These are phyloP conservation scores for Actinomucor elegans DNA, from an alignment of 371 early-diverging fungal species.

Conservation along the genomic window DNA sequence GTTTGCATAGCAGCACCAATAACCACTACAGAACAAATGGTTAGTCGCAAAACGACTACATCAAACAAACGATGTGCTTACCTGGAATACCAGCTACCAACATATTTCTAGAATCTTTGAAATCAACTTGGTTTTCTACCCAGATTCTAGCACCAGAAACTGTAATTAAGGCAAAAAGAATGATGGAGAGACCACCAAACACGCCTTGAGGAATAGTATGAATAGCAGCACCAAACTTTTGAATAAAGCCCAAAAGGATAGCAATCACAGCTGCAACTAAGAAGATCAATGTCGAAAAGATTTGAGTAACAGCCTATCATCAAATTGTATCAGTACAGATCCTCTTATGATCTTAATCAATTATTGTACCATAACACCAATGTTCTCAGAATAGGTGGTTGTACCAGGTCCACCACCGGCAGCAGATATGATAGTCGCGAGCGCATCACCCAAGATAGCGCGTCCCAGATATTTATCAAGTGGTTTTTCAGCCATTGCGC, in stretches of 20 bases:
- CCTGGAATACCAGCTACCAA: constrained; percentile 51
- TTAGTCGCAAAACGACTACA: not conserved
- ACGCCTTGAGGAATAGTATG: constrained; percentile 59
- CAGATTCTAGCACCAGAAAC: constrained; percentile 64
- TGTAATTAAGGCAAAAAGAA: constrained; percentile 58
- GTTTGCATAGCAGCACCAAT: constrained; percentile 50
- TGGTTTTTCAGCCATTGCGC: constrained; percentile 47
- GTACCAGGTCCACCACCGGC: constrained; percentile 52
- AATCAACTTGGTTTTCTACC: constrained; percentile 57
- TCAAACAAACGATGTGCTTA: not conserved
- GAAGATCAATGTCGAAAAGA: constrained; percentile 58
- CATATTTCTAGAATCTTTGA: constrained; percentile 53
- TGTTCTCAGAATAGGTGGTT: constrained; percentile 62
- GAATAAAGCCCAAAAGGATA: constrained; percentile 56
- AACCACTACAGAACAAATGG: constrained; percentile 14
- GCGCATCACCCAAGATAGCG: constrained; percentile 57
- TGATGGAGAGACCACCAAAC: constrained; percentile 57
- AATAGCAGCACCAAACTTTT: constrained; percentile 61
- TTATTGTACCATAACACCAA: constrained; percentile 48
- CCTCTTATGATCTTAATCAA: not conserved
- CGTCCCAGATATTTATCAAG: constrained; percentile 53
- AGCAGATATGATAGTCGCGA: constrained; percentile 55
- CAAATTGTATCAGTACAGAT: not conserved
- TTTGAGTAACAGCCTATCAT: constrained; percentile 45
- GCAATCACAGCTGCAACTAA: constrained; percentile 55